phyloP scores from a whole-genome alignment of 2,329 filamentous ascomycete genomes.

The Colletotrichum sp. region DNA sequence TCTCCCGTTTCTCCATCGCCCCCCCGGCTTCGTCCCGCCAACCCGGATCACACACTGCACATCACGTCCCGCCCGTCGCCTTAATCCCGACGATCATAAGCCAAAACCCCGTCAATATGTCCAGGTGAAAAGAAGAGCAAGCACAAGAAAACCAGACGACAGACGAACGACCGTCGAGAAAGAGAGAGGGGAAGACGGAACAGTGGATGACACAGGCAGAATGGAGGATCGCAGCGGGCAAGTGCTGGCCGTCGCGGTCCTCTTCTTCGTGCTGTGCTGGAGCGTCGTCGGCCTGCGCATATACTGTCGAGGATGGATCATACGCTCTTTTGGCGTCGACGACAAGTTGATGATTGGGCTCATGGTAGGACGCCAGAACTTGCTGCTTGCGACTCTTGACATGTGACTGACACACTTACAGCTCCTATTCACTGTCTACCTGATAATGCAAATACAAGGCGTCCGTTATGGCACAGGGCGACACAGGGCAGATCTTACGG shows the following conservation, averaged over 20 bases:
- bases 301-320: slow-evolving; percentile 35
- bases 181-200: not conserved
- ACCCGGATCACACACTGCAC: slow-evolving; percentile 3
- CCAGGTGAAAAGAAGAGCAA: not conserved
- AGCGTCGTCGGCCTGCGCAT: slow-evolving; percentile 32
- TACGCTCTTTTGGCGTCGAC: slow-evolving; percentile 35
- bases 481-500: slow-evolving; percentile 24
- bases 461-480: slow-evolving; percentile 31
- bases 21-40: not conserved
- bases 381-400: not conserved
- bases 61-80: not conserved
- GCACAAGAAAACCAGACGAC: not conserved
- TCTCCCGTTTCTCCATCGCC: not conserved
- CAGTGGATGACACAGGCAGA: not conserved
- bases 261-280: slow-evolving; percentile 38
- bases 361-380: slow-evolving; percentile 26
- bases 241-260: slow-evolving; percentile 28
- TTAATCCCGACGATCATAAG: not conserved
- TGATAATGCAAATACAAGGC: slow-evolving; percentile 27
- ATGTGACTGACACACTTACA: slow-evolving; percentile 3
- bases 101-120: slow-evolving; percentile 1
- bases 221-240: slow-evolving; percentile 26
- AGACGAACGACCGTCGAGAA: not conserved
- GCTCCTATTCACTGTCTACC: slow-evolving; percentile 28
- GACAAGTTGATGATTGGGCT: slow-evolving; percentile 37